These are phyloP conservation scores for Pseudogymnoascus sp. DNA, from an alignment of 2,329 filamentous ascomycete species.

Conservation along the genomic window DNA sequence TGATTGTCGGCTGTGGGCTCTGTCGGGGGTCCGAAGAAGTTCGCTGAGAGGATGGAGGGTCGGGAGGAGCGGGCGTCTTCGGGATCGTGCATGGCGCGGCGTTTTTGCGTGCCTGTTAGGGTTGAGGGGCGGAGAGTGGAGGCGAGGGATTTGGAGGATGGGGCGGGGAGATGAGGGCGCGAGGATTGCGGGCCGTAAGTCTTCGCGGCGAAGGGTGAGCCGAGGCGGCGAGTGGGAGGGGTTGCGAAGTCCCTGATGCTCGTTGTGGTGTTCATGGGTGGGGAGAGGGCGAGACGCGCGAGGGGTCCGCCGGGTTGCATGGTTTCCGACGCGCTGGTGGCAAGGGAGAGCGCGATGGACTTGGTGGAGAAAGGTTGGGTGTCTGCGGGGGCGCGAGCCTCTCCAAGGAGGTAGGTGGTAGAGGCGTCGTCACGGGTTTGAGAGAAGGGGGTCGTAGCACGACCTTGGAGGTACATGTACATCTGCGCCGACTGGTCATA, in stretches of 20 bases:
- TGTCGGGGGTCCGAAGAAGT: constrained; percentile 23
- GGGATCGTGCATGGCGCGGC: constrained; percentile 24
- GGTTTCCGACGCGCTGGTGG: constrained; percentile 53
- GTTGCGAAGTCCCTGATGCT: constrained; percentile 20
- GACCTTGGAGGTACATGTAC: constrained; percentile 40
- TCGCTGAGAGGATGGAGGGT: constrained; percentile 26
- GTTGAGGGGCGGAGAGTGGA: constrained; percentile 25
- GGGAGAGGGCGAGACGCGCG: constrained; percentile 48
- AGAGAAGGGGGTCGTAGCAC: constrained; percentile 49
- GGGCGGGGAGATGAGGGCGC: constrained; percentile 12
- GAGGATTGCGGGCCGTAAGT: constrained; percentile 58
- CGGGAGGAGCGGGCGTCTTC: constrained; percentile 23
- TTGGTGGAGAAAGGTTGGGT: constrained; percentile 49
- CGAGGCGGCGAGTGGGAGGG: constrained; percentile 33
- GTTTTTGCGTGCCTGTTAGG: constrained; percentile 24
- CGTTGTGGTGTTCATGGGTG: constrained; percentile 13
- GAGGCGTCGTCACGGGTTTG: constrained; percentile 33
- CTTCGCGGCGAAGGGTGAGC: constrained; percentile 48
- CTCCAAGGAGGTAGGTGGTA: constrained; percentile 16
- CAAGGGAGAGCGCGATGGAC: constrained; percentile 56
- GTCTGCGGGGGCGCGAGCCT: constrained; percentile 42
- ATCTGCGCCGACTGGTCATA: constrained; percentile 37
- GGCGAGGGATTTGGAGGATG: constrained; percentile 14
- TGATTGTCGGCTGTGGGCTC: not conserved
- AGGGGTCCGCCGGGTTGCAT: constrained; percentile 57